These are phyloP conservation scores for Hortiboletus rubellus DNA, from an alignment of 1,284 basidiomycete genomes.

Conservation along the genomic window DNA sequence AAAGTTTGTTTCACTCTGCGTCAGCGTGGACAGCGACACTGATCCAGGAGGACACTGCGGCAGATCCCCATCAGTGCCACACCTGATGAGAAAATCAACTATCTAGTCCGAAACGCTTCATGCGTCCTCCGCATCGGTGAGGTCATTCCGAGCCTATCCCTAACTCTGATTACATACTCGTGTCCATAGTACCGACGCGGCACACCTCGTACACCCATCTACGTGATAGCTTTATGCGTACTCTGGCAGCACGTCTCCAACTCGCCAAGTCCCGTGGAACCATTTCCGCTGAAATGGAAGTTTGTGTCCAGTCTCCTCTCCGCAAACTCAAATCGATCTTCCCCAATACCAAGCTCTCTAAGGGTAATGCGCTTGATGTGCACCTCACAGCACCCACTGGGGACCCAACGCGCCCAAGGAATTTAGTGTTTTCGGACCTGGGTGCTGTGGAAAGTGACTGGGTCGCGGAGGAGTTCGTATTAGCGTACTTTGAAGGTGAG, in stretches of 20 bases:
- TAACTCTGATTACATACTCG: neutral
- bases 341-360: slow-evolving; percentile 64
- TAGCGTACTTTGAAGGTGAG: slow-evolving; percentile 71
- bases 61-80: slow-evolving; percentile 50
- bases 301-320: slow-evolving; percentile 59
- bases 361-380: slow-evolving; percentile 68
- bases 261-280: slow-evolving; percentile 51
- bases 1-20: slow-evolving; percentile 41
- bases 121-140: slow-evolving; percentile 76
- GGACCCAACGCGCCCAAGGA: slow-evolving; percentile 47
- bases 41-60: neutral
- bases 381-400: slow-evolving; percentile 54
- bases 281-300: slow-evolving; percentile 58
- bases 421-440: slow-evolving; percentile 68
- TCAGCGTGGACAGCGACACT: neutral
- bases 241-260: slow-evolving; percentile 66
- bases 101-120: slow-evolving; percentile 65
- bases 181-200: slow-evolving; percentile 69
- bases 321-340: slow-evolving; percentile 75
- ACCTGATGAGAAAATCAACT: slow-evolving; percentile 67
- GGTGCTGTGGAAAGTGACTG: slow-evolving; percentile 70
- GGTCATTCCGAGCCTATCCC: slow-evolving; percentile 17
- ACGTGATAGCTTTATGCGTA: slow-evolving; percentile 82
- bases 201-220: slow-evolving; percentile 81
- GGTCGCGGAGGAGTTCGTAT: slow-evolving; percentile 69